Evolutionary conservation across 2,329 filamentous ascomycete genomes (phyloP).

Genomic region (Elsinoe perseae): DNA sequence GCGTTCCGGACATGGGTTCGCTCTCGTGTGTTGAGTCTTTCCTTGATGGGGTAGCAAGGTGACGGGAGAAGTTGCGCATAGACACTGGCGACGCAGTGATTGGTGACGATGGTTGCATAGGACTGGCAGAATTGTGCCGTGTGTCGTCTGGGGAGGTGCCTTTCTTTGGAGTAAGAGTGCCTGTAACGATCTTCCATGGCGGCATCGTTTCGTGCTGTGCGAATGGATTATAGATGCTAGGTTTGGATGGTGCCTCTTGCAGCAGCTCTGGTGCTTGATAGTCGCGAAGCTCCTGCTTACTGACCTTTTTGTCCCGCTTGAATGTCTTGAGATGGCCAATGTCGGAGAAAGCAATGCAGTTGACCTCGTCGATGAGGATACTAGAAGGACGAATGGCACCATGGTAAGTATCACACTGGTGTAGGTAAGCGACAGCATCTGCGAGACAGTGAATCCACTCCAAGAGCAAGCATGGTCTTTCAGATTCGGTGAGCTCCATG

Average conservation of each 20-base stretch:
- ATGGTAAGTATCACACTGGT: conserved; percentile 57
- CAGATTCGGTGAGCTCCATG: conserved; percentile 54
- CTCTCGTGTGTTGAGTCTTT: conserved; percentile 6
- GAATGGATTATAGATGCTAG: background rate
- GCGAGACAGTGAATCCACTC: conserved; percentile 70
- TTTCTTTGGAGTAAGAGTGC: background rate
- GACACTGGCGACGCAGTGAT: background rate
- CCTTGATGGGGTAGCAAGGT: background rate
- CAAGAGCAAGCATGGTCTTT: conserved; percentile 53
- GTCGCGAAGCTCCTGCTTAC: conserved; percentile 63
- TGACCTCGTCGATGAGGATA: conserved; percentile 57
- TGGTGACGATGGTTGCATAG: background rate
- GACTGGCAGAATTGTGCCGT: background rate
- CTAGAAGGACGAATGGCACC: conserved; percentile 64
- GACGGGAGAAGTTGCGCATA: conserved; percentile 1
- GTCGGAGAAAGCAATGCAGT: conserved; percentile 61
- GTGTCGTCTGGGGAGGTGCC: background rate
- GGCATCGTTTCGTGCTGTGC: background rate
- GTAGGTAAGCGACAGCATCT: conserved; percentile 60
- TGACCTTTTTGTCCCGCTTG: conserved; percentile 45
- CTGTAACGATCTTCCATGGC: background rate
- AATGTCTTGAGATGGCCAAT: conserved; percentile 44
- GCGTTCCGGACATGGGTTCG: background rate
- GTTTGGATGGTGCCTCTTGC: background rate
- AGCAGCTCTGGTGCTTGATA: conserved; percentile 62